Evolutionary conservation across 1,284 basidiomycete genomes (phyloP), one percentile per base, ranked within the genome.

Genomic region (Melanopsichium pennsylvanicum): DNA sequence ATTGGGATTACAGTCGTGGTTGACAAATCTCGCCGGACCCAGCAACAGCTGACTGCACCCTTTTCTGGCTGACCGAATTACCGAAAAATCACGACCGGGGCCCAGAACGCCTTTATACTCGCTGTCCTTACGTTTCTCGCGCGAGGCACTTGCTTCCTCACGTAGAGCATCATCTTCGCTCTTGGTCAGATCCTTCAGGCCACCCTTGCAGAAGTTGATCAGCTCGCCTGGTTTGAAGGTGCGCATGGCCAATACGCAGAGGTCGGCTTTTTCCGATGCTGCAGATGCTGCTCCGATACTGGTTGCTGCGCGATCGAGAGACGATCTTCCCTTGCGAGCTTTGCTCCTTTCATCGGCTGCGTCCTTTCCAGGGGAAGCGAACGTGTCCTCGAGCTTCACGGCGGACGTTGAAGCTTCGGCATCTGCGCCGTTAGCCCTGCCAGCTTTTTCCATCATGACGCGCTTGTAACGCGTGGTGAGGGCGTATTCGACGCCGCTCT

Each of bases 1-100:
- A 79, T 94, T 93, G 72, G 93, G 90, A 57, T 91, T 87, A 82
- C 92, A 94, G 80, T 94, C 92, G 78, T 94, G 92, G 90, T 95
- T 95, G 62, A 94, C 91, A 83, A 95, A 95, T 70, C 92, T 88
- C 79, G 93, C 93, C 41, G 92, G 92, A 2, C 92, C 93, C 70
- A 95, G 84, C 83, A 95, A 90, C 69, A 95, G 85, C 84, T 93
- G 90, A 75, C 92, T 93, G 84, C 91, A 92, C 83, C 92, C 91
- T 84, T 91, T 89, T 76, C 90, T 88, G 70, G 90, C 89, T 35
- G 90, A 92, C 80, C 92, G 90, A 56, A 94, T 91, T 72, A 95
- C 91, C 76, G 90, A 92, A 76, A 94, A 95, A 80, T 95, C 92
- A 72, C 89, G 85, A 50, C 90, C 76, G 4, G 70, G 70, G 2